Conservation (phyloP, 306 rosid species). For the Oemleria cerasiformis region DNA sequence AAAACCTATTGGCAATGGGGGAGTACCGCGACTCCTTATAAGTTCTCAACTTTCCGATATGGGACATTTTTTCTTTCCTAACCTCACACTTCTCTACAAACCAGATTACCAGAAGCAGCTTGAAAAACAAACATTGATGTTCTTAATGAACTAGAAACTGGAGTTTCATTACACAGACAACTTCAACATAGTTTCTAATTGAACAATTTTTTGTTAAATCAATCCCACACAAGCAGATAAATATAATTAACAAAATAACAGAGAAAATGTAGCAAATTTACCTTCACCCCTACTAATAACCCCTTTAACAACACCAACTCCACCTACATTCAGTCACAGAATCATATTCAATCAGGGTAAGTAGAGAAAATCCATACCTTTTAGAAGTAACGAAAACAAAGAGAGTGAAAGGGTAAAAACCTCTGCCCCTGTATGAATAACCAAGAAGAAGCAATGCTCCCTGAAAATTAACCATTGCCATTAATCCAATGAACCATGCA, state of each 20-base stretch:
- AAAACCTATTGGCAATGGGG: too few relatives aligned
- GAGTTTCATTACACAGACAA: background rate
- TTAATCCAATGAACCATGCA: background rate
- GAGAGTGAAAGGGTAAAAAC: conserved; percentile 18
- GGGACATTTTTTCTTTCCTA: too few relatives aligned
- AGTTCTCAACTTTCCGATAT: too few relatives aligned
- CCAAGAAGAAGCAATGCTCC: conserved; percentile 48
- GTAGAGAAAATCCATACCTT: background rate
- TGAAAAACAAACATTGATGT: too few relatives aligned
- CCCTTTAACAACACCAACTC: conserved; percentile 32
- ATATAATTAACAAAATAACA: background rate
- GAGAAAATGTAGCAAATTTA: conserved; percentile 12
- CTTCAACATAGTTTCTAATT: background rate
- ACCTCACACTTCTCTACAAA: too few relatives aligned
- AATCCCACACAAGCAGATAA: background rate
- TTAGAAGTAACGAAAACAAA: background rate
- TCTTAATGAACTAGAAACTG: too few relatives aligned
- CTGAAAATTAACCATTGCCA: conserved; percentile 24
- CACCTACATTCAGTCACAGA: conserved; percentile 43
- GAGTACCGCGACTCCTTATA: too few relatives aligned
- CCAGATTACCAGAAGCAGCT: too few relatives aligned
- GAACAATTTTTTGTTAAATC: background rate
- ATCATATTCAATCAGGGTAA: background rate
- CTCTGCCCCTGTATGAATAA: conserved; percentile 43
- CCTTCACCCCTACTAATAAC: conserved; percentile 62